Percentiles rank a stretch among this genome's conserved stretches.
Conservation (phyloP, 164 flowering plant genomes). For the Magnolia kwangsiensis region DNA sequence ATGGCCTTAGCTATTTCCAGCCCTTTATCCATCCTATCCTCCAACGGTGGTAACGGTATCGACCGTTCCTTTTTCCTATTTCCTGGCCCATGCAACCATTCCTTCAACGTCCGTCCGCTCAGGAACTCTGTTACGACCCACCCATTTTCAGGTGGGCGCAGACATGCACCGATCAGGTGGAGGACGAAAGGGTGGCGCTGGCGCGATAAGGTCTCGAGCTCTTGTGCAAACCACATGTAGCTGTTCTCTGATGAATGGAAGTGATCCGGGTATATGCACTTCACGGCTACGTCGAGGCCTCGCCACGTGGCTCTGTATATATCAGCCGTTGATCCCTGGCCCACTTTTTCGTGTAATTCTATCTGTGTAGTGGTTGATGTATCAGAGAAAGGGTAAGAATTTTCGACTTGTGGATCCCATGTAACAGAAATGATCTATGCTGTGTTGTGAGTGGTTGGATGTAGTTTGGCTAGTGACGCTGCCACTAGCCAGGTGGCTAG, state of each 20-base stretch:
- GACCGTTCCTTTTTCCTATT: slow-evolving; percentile 31
- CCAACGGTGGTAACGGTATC: slow-evolving; percentile 42
- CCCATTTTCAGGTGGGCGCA: slow-evolving; percentile 49
- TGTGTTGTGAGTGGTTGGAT: too few relatives aligned
- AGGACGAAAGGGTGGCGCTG: slow-evolving; percentile 68
- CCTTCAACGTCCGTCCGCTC: slow-evolving; percentile 37
- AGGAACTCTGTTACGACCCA: slow-evolving; percentile 65
- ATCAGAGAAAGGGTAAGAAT: background rate
- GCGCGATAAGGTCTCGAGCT: slow-evolving; percentile 40
- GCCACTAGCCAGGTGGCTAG: too few relatives aligned
- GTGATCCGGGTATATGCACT: slow-evolving; percentile 49
- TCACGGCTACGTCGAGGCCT: slow-evolving; percentile 62
- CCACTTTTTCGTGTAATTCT: slow-evolving; percentile 40
- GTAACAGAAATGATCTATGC: too few relatives aligned
- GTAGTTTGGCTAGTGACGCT: too few relatives aligned
- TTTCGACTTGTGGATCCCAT: background rate
- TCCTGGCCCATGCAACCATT: slow-evolving; percentile 63
- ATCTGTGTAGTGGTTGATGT: slow-evolving; percentile 29
- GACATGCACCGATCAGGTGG: slow-evolving; percentile 58
- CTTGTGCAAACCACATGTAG: slow-evolving; percentile 49
- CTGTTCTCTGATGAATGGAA: slow-evolving; percentile 38
- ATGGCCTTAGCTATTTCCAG: slow-evolving; percentile 64
- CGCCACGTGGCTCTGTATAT: slow-evolving; percentile 58
- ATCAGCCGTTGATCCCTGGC: slow-evolving; percentile 51
- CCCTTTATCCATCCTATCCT: slow-evolving; percentile 42